Conservation (phyloP, 2,329 filamentous ascomycete genomes). For the Botrytis pseudocinerea region DNA sequence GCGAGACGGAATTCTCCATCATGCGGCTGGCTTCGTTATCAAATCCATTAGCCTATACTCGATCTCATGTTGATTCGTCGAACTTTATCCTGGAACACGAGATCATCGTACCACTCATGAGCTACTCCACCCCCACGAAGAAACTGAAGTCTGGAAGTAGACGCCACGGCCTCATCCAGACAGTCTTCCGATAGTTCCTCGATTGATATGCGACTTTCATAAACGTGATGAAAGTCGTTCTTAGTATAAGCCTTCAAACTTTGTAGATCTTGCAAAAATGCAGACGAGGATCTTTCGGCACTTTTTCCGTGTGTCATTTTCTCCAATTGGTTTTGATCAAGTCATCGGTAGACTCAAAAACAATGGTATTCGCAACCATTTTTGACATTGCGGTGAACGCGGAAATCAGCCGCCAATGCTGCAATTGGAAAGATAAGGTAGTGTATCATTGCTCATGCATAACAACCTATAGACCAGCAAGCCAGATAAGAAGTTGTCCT, state of each 20-base stretch:
- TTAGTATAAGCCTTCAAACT: not conserved
- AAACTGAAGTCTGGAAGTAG: not conserved
- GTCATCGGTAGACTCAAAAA: not conserved
- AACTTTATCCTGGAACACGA: not conserved
- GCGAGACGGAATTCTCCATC: too few relatives aligned
- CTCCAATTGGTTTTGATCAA: not conserved
- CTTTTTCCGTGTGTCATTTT: too few relatives aligned
- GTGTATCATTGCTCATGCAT: not conserved
- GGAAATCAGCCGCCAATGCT: not conserved
- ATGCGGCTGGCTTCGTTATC: not conserved
- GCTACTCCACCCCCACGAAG: not conserved
- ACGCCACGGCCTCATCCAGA: too few relatives aligned
- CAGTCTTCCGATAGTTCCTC: not conserved
- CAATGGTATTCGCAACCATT: not conserved
- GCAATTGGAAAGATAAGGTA: not conserved
- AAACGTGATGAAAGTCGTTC: not conserved
- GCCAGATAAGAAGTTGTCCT: not conserved
- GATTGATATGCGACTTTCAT: not conserved
- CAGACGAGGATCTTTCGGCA: not conserved
- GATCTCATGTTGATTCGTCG: not conserved
- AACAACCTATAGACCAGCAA: not conserved
- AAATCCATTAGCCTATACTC: not conserved
- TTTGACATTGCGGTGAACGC: not conserved
- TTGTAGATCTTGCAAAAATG: not conserved
- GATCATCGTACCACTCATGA: not conserved